Evolutionary conservation across 2,329 filamentous ascomycete species (phyloP), one percentile per base, ranked within the genome.

Genomic region (Pleomassaria siparia): DNA sequence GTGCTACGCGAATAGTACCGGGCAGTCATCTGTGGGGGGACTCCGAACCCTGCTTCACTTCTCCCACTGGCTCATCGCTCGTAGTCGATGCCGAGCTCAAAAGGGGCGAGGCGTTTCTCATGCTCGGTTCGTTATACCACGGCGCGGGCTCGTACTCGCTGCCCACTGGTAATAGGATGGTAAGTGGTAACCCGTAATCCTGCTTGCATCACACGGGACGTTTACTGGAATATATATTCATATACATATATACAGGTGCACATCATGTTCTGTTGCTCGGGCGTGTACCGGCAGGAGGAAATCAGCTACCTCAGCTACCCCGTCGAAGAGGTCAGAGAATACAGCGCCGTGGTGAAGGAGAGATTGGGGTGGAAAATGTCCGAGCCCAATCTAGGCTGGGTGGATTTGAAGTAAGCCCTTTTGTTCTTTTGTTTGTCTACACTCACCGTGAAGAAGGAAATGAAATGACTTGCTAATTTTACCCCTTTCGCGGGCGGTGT

Each of bases 321-420:
- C 2, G 60, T 71, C 4, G 67, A 72, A 39, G 69, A 73, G 4
- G 70, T 73, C 37, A 71, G 64, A 55, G 65, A 58, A 4, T 73
- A 68, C 44, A 70, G 70, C 7, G 59, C 64, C 40, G 41, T 73
- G 3, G 70, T 72, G 13, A 63, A 64, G 30, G 64, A 72, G 15
- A 59, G 70, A 18, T 46, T 73, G 39, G 71, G 70, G 1, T 73
- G 70, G 70, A 72, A 68, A 49, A 69, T 73, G 45, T 67, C 64
- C 25, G 70, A 73, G 45, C 71, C 70, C 15, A 73, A 73, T 44
- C 46, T 73, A 24, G 71, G 71, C 1, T 74, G 71, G 70, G 67
- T 74, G 13, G 72, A 73, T 53, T 54, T 73, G 33, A 69, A 65
- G 48, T n/a, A n/a, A n/a, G n/a, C n/a, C n/a, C n/a, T n/a, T n/a